Base-by-base conservation (phyloP, 495 filamentous ascomycete species). In the Podospora pseudopauciseta region DNA sequence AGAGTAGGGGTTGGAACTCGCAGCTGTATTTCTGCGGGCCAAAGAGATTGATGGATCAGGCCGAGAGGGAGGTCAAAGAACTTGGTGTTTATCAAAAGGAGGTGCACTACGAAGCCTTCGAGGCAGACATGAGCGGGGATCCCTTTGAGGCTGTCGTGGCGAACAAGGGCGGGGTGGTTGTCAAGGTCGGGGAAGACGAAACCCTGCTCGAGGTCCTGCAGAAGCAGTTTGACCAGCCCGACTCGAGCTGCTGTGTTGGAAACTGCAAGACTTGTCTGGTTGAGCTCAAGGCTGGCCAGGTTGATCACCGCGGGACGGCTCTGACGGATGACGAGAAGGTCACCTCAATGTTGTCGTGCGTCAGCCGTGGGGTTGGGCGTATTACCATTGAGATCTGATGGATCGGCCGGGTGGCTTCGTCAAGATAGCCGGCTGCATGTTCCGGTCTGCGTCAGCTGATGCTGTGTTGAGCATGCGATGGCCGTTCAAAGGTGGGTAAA, bases 221-320 rank as follows among this genome's bases (percentile, higher is more conserved):
- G 65, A 70, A 63, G 30, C 64, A 76, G 16, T 82, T 83, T 65
- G 81, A 71, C 2, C 77, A 78, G 20, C 78, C 86, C 0, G 80
- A 80, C 28, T 82, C 76, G 39, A 85, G 82, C 61, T 88, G 86
- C 74, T 82, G 84, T 74, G 82, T 83, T 5, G 86, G 86, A 0
- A 88, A 87, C 70, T 88, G 86, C 65, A 86, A 85, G 3, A 87
- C 85, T n/a, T 88, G 86, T 71, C 77, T 73, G 67, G 79, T 88
- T 20, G 67, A 64, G 16, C 70, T 87, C 58, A 82, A 76, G 73
- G 75, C 69, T 3, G 86, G 86, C 6, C 67, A 75, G 62, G 82
- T 88, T 13, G 82, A 86, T 16, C 85, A 87, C 76, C 75, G 85
- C 44, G 86, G 85, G 4, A 82, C 79, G 20, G 83, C 79, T 57